Evolutionary conservation across 2,329 filamentous ascomycete genomes (phyloP), one percentile per base, ranked within the genome.

Genomic region (Microdochium trichocladiopsis): DNA sequence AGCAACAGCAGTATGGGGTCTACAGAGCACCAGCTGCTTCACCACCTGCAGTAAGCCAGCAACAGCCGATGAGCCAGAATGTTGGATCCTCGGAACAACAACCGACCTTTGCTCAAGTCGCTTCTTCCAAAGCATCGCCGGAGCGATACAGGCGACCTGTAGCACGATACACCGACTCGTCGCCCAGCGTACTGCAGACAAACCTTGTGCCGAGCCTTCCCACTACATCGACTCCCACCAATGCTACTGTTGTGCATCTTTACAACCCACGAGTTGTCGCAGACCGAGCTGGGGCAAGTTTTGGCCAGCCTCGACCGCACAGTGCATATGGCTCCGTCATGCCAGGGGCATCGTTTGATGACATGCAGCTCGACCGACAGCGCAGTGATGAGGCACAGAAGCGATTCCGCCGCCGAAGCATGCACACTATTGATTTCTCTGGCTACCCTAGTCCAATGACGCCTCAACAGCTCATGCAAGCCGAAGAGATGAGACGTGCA

Each of bases 101-200:
- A 58, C 77, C 82, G 49, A 79, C 70, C 57, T 84, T 66, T 70
- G 77, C 59, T 63, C 86, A 71, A 68, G 78, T 84, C 43, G 74
- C 78, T 3, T 75, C 82, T 22, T 69, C 75, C 47, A 91, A 90
- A 62, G 75, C 84, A 22, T 84, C 88, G 1, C 89, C 90, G 1
- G 91, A 96, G 66, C 83, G 93, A 54, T 96, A 96, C 66, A 82
- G 91, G 61, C 86, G 91, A 50, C 69, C 78, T 54, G 77, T 77
- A 52, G 75, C 79, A 53, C 79, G 80, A 58, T 75, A 80, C 55
- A 69, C 73, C 16, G 82, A 83, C 58, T 77, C 72, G 57, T 59
- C 66, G n/a, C 55, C 60, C 2, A 51, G 63, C 45, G 56, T 56
- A 9, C 55, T 63, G 47, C 69, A 65, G 28, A 57, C 55, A 37